phyloP scores from a whole-genome alignment of 345 rosid genomes.

The Fremontodendron californicum region DNA sequence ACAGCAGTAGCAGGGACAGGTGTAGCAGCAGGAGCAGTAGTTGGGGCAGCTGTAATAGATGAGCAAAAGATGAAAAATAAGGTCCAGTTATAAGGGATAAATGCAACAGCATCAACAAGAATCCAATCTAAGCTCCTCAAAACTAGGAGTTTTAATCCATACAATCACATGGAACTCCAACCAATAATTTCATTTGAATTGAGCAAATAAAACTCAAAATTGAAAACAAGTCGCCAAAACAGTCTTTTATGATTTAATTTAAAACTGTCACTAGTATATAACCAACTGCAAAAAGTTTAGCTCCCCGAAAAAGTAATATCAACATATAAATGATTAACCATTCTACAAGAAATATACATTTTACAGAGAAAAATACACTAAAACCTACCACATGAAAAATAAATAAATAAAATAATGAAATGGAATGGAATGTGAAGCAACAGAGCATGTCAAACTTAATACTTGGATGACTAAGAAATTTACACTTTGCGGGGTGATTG shows the following conservation, averaged over 20 bases:
- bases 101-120: slow-evolving; percentile 9
- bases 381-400: background rate
- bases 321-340: background rate
- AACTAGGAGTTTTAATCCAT: background rate
- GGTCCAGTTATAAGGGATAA: background rate
- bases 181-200: background rate
- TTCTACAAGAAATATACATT: background rate
- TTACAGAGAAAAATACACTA: background rate
- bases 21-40: slow-evolving; percentile 2
- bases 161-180: slow-evolving; percentile 15
- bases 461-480: background rate
- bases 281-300: background rate
- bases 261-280: background rate
- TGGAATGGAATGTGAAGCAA: background rate
- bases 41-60: background rate
- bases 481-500: background rate
- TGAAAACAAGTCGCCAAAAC: background rate
- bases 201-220: background rate
- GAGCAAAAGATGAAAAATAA: background rate
- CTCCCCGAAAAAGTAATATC: background rate
- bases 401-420: background rate
- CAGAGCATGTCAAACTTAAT: background rate
- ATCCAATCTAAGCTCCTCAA: slow-evolving; percentile 6
- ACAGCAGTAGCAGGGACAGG: background rate
- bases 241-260: background rate